Percentiles rank a stretch among this genome's conserved stretches.
These are phyloP conservation scores for Fraxinus platypoda DNA, from an alignment of 305 asterid genomes.

Conservation along the genomic window DNA sequence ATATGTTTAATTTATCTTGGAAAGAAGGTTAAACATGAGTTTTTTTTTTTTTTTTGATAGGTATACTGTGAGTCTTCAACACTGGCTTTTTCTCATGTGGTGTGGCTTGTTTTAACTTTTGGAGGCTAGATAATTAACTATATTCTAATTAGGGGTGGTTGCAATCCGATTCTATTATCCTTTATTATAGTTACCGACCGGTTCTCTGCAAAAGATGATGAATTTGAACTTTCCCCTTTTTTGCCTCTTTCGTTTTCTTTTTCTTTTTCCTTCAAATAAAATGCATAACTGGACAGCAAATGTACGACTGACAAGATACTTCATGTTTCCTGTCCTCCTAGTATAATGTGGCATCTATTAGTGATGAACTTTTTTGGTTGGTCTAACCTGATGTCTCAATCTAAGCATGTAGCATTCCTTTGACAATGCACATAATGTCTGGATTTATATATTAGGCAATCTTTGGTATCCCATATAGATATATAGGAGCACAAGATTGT, in stretches of 20 bases:
- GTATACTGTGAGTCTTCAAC: constrained; percentile 57
- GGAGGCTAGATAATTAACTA: neutral
- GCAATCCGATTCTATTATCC: neutral
- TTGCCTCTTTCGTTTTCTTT: neutral
- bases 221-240: neutral
- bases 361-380: neutral
- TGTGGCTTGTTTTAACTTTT: neutral
- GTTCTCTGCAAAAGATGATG: neutral
- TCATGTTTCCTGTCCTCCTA: neutral
- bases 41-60: constrained; percentile 21
- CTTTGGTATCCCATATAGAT: neutral
- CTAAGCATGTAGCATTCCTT: neutral
- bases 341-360: neutral
- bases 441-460: neutral
- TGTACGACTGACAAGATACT: neutral
- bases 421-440: neutral
- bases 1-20: too few relatives aligned
- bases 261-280: neutral
- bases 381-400: neutral
- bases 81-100: constrained; percentile 3
- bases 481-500: neutral
- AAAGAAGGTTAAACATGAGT: too few relatives aligned
- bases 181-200: neutral
- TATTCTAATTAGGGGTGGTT: neutral
- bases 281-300: neutral